phyloP scores from a whole-genome alignment of 2,329 filamentous ascomycete species.

The Trichophyton benhamiae region DNA sequence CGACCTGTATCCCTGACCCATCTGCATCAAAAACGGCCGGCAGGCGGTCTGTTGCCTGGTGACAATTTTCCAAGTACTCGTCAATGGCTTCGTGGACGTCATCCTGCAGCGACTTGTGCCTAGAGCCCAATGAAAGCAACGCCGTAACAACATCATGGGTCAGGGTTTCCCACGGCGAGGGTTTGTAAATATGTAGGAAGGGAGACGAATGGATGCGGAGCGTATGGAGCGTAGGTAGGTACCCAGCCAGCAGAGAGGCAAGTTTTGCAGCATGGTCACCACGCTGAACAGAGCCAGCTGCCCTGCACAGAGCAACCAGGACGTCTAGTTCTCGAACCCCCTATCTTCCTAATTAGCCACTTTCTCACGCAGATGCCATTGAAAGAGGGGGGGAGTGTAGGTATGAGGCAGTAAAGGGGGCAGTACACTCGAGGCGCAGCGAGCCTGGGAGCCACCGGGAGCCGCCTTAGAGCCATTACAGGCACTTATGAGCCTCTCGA shows the following conservation, averaged over 20 bases:
- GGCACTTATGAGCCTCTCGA: slow-evolving; percentile 26
- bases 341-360: slow-evolving; percentile 33
- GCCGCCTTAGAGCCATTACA: slow-evolving; percentile 8
- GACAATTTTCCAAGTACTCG: slow-evolving; percentile 60
- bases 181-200: slow-evolving; percentile 68
- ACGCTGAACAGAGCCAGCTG: slow-evolving; percentile 62
- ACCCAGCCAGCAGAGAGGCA: slow-evolving; percentile 65
- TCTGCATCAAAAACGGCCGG: slow-evolving; percentile 45
- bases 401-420: background rate
- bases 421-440: slow-evolving; percentile 3
- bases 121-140: slow-evolving; percentile 65
- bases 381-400: background rate
- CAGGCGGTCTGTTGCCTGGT: slow-evolving; percentile 46
- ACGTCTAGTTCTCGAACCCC: slow-evolving; percentile 85
- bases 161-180: slow-evolving; percentile 77
- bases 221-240: slow-evolving; percentile 70
- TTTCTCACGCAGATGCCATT: background rate
- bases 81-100: slow-evolving; percentile 55
- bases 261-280: slow-evolving; percentile 64
- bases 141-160: slow-evolving; percentile 68
- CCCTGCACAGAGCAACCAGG: slow-evolving; percentile 79
- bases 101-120: slow-evolving; percentile 56
- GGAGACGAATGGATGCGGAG: slow-evolving; percentile 71
- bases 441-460: background rate
- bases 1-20: slow-evolving; percentile 29